Evolutionary conservation across 148 eudicot species (phyloP), one percentile per base, ranked within the genome.

Genomic region (Limonium bicolor): DNA sequence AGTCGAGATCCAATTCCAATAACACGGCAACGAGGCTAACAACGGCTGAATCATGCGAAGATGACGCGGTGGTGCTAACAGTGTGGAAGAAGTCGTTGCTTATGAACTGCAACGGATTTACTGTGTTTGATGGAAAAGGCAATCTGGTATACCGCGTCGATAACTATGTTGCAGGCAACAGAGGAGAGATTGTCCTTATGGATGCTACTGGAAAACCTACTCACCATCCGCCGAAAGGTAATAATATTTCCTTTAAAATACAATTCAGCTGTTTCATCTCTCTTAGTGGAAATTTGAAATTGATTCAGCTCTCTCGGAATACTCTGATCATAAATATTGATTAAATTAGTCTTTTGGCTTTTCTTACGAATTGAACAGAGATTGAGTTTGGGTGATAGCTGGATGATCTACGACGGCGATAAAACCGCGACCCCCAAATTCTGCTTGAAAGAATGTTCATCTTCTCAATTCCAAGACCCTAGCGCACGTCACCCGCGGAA

Each of bases 151-250:
- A 55, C 27, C 86, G 94, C 0, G 86, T 82, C 5, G 94, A 82
- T 61, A 72, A 70, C 27, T 82, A 82, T 60, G 53, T 51, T 10
- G 58, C 58, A 2, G 62, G 50, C 2, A 61, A 22, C 35, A 67
- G 54, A 18, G 68, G 34, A 0, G 72, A 69, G 61, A 69, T 72
- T 24, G 46, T 62, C 30, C 82, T 82, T 41, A 82, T 82, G 86
- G 82, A 82, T 43, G 74, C 75, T 36, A 53, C 48, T 13, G 94
- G 94, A 53, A 69, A 54, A 21, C 67, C 77, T 82, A 37, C 73
- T 82, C 59, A 78, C 94, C 46, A 64, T 82, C 41, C 86, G 86
- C 21, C 86, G 86, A 27, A 82, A 82, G 86, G 94, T 77, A 69
- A 18, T n/a, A n/a, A n/a, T n/a, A n/a, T n/a, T n/a, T n/a, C n/a